phyloP scores from a whole-genome alignment of 2,329 filamentous ascomycete species.

The Dichotomopilus funicola region DNA sequence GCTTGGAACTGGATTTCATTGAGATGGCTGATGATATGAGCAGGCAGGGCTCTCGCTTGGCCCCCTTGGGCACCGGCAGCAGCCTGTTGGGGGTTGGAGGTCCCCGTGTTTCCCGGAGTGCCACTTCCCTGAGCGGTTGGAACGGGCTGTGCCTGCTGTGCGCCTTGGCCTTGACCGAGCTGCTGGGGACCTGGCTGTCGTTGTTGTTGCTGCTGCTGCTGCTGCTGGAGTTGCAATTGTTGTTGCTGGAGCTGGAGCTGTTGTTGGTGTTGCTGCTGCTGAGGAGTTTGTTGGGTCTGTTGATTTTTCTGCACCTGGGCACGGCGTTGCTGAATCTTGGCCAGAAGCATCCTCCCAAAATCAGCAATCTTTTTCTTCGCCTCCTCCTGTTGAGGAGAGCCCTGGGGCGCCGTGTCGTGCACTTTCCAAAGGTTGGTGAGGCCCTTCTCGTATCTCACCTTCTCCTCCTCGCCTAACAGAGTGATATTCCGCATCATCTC shows the following conservation, averaged over 20 bases:
- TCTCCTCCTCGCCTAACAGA: conserved; percentile 49
- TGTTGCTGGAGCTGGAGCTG: conserved; percentile 15
- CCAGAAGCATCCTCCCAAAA: conserved; percentile 51
- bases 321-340: conserved; percentile 36
- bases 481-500: conserved; percentile 45
- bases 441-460: conserved; percentile 52
- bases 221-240: conserved; percentile 8
- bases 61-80: conserved; percentile 2
- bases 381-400: conserved; percentile 42
- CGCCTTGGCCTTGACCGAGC: conserved; percentile 13
- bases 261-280: conserved; percentile 20
- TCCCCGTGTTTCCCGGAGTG: conserved; percentile 11
- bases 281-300: conserved; percentile 15
- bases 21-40: conserved; percentile 42
- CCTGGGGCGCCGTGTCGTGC: conserved; percentile 41
- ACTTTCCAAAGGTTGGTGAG: conserved; percentile 48
- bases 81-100: conserved; percentile 1
- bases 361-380: conserved; percentile 54
- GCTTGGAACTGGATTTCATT: conserved; percentile 42
- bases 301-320: conserved; percentile 22
- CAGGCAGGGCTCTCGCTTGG: conserved; percentile 28
- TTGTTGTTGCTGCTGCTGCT: conserved; percentile 19
- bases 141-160: conserved; percentile 8
- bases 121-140: conserved; percentile 12
- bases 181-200: conserved; percentile 22